phyloP scores from a whole-genome alignment of 768 basidiomycete species.

The Daedaleopsis sinensis region DNA sequence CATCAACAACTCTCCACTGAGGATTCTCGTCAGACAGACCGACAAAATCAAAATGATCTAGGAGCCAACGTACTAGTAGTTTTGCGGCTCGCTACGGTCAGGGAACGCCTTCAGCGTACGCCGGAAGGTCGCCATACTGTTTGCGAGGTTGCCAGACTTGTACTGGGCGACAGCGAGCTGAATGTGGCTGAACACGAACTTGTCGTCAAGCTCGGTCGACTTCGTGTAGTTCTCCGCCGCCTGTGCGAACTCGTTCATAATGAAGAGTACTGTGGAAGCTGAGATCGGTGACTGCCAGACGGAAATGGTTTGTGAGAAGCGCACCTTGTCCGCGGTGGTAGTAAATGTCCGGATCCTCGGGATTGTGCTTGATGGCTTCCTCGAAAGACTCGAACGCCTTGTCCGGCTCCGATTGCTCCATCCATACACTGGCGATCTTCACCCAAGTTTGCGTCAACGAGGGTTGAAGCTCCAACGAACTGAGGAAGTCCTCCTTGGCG shows the following conservation, averaged over 20 bases:
- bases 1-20: conserved; percentile 89
- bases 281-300: neutral
- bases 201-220: conserved; percentile 82
- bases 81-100: conserved; percentile 83
- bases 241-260: conserved; percentile 84
- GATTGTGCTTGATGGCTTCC: conserved; percentile 79
- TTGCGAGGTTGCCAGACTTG: conserved; percentile 77
- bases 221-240: conserved; percentile 92
- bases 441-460: conserved; percentile 86
- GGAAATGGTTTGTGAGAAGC: conserved; percentile 14
- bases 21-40: conserved; percentile 1
- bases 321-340: conserved; percentile 97
- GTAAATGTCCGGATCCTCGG: conserved; percentile 92
- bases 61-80: conserved; percentile 78
- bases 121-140: conserved; percentile 91
- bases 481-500: conserved; percentile 82
- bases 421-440: conserved; percentile 95
- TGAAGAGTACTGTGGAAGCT: conserved; percentile 76
- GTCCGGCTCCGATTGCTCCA: conserved; percentile 87
- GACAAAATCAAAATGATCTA: neutral
- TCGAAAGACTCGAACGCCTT: conserved; percentile 93
- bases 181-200: conserved; percentile 96
- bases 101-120: conserved; percentile 85
- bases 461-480: conserved; percentile 69
- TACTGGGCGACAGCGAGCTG: conserved; percentile 97